Evolutionary conservation across 169 alveolate species (phyloP), one percentile per base, ranked within the genome.

Genomic region (Toxoplasma gondii): DNA sequence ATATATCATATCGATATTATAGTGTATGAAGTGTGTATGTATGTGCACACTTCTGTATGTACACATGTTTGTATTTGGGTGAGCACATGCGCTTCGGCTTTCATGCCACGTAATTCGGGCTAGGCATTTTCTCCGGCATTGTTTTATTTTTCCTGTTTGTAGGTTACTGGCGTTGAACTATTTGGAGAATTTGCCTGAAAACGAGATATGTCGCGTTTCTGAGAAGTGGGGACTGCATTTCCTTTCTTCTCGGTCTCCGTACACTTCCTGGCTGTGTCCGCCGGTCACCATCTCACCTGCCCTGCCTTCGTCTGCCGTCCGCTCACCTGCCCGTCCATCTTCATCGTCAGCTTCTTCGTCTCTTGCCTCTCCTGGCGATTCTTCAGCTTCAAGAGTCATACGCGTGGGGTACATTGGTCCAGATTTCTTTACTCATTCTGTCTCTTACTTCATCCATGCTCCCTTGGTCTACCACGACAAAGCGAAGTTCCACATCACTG

Each of bases 371-470:
- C n/a, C n/a, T 19, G 74, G 7, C 74, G 74, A 22, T 27, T 64
- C n/a, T n/a, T n/a, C 78, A 64, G 86, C 86, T 5, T 82, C 90
- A 19, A 39, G 90, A 29, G 67, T 41, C 38, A 80, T 91, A 2
- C 94, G 95, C 27, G 91, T 95, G 53, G 96, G 97, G 49, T 95
- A 95, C 58, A 58, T 95, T 36, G 92, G 95, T 7, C 96, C 97
- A 1, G 97, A 95, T 82, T 93, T 95, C 92, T 91, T 91, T 64
- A 86, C 95, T 5, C 97, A 95, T 49, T 92, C 96, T 0, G 97
- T 95, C 84, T 91, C 95, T 5, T 95, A 95, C 87, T 95, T 95
- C 94, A 88, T 95, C 49, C 95, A 95, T 17, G 83, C 95, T 0
- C 94, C 93, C 36, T 88, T 95, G 67, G 41, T 87, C 83, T 88